These are phyloP conservation scores for Leccinum boreale DNA, from an alignment of 768 basidiomycete genomes.

Conservation along the genomic window DNA sequence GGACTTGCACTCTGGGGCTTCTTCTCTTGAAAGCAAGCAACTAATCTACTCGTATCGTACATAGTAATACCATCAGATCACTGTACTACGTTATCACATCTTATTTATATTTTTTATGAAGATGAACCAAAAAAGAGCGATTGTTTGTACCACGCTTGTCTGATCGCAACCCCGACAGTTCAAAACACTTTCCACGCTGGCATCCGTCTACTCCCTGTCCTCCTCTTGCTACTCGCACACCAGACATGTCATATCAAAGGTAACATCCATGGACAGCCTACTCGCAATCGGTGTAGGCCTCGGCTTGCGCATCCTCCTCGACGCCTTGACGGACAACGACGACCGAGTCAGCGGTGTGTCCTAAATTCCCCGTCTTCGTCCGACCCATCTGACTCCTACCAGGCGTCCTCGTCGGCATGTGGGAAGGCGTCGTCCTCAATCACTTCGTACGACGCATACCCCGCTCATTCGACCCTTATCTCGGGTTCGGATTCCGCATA, in stretches of 20 bases:
- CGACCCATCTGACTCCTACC: neutral
- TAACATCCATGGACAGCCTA: conserved; percentile 60
- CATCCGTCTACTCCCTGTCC: conserved; percentile 28
- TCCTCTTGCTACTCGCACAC: conserved; percentile 26
- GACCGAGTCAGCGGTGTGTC: conserved; percentile 30
- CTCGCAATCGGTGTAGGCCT: conserved; percentile 68
- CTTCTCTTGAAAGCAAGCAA: conserved; percentile 17
- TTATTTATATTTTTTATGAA: no score
- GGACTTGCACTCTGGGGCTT: conserved; percentile 33
- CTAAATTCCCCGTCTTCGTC: neutral
- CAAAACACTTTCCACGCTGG: conserved; percentile 21
- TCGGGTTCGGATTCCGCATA: conserved; percentile 65
- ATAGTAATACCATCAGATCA: no score
- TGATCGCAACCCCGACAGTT: conserved; percentile 1
- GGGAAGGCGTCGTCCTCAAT: conserved; percentile 74
- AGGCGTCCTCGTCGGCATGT: conserved; percentile 70
- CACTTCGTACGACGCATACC: conserved; percentile 71
- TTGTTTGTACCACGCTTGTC: conserved; percentile 16
- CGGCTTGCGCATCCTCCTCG: conserved; percentile 59
- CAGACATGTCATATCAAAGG: conserved; percentile 27
- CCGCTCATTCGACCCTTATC: conserved; percentile 62
- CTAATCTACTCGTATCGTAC: neutral
- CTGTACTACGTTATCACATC: no score
- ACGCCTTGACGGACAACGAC: conserved; percentile 39
- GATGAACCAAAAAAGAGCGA: conserved; percentile 3